These are phyloP conservation scores for Sphagnum fallax DNA, from an alignment of 228 moss, liverwort and hornwort species.

Conservation along the genomic window DNA sequence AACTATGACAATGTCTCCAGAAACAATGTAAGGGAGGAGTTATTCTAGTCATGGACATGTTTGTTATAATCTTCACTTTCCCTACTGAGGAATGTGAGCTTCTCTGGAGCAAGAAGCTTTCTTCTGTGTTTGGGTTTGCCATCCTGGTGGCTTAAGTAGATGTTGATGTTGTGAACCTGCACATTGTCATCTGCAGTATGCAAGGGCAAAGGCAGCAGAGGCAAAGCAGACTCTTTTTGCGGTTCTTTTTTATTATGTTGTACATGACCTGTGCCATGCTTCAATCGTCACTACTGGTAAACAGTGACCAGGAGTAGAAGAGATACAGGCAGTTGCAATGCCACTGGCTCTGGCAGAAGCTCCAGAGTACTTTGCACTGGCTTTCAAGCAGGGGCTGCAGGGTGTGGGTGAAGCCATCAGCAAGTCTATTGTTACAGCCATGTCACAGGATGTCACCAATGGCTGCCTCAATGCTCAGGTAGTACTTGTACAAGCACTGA, in stretches of 20 bases:
- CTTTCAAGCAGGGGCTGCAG: slow-evolving; percentile 87
- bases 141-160: too few species aligned
- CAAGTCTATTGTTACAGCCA: slow-evolving; percentile 77
- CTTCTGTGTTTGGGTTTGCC: too few species aligned
- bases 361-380: slow-evolving; percentile 78
- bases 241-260: slow-evolving; percentile 76
- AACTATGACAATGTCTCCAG: too few species aligned
- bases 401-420: slow-evolving; percentile 81
- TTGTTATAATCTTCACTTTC: too few species aligned
- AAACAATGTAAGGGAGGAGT: too few species aligned
- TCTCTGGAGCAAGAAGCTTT: too few species aligned
- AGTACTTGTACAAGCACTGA: slow-evolving; percentile 10
- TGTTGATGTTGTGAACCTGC: too few species aligned
- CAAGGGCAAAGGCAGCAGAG: slow-evolving; percentile 75
- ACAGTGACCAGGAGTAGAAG: slow-evolving; percentile 54
- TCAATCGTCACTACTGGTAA: slow-evolving; percentile 38
- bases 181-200: slow-evolving; percentile 43
- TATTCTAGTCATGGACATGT: too few species aligned
- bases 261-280: slow-evolving; percentile 29
- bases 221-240: slow-evolving; percentile 80
- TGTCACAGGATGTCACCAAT: slow-evolving; percentile 88
- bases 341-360: slow-evolving; percentile 84
- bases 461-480: slow-evolving; percentile 76
- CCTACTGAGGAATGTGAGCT: too few species aligned
- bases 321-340: slow-evolving; percentile 82